Evolutionary conservation across 768 basidiomycete genomes (phyloP), one percentile per base, ranked within the genome.

Genomic region (Fomitopsis serialis): DNA sequence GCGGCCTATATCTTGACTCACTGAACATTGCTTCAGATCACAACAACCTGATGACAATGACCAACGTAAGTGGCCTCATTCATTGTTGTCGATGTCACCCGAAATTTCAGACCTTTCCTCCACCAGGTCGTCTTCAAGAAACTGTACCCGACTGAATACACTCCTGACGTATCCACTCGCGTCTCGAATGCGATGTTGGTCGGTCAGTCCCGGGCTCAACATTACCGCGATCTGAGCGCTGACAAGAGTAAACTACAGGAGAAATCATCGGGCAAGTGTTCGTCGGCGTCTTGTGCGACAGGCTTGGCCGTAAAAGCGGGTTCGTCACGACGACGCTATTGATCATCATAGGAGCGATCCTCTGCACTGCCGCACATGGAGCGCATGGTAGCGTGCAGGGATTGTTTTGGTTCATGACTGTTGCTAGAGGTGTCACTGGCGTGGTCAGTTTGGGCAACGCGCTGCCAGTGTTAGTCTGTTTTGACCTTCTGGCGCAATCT

Each of bases 351-450:
- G 88, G 88, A 21, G 81, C 82, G n/a, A 83, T 76, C 23, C 73
- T 89, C n/a, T 79, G 76, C 7, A 87, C 87, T 6, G 85, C 81
- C 5, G 83, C 88, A 15, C 80, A 82, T 61, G 86, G 84, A 3
- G 74, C 76, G 0, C 66, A 78, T 23, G 80, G 80, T 54, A 81
- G 76, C 57, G 71, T 70, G 29, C 62, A 68, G 47, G 86, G 84
- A 17, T 70, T 89, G 43, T 83, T 89, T 62, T 90, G 88, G 88
- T 84, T 83, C 65, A 66, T 89, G 62, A 88, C 87, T 0, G 64
- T 88, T 58, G 81, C 86, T 15, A 73, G 87, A 54, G 88, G 88
- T 43, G 74, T 88, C 36, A 85, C 84, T 24, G 85, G 85, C n/a
- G 68, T 85, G 42, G 83, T 84, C 55, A 63, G 78, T 66, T 40